Base-by-base conservation (phyloP, 2,329 filamentous ascomycete genomes). In the Epichloe amarillans region DNA sequence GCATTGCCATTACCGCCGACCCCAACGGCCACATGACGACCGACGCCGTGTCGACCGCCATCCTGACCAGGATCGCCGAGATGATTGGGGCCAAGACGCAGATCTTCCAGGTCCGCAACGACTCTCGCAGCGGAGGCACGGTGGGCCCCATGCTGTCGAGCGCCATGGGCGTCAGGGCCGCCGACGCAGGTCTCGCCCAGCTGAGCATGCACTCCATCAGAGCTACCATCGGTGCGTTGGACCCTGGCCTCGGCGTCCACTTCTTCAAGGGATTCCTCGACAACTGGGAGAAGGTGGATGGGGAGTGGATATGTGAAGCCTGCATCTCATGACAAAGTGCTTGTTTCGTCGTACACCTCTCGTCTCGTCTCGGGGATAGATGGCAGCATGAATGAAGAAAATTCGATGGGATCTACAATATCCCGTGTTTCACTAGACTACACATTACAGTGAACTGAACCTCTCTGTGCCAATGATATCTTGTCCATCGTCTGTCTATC, bases 21-120 rank as follows among this genome's bases (percentile, higher is more conserved):
- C 81, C 82, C 48, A 96, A 96, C 62, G 93, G 88, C 4, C 88
- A 97, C 70, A 95, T 96, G 87, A 95, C 91, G 3, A 96, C 91
- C 3, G 90, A 97, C 63, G 82, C 84, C 50, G 81, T 95, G 17
- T 93, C 86, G 11, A 86, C 87, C 4, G 82, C 88, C 4, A 79
- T 97, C 53, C 72, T 97, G 37, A 80, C 84, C 57, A 79, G 86
- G 26, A 79, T 94, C 39, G 90, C 88, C 7, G 82, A 89, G 58
- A 82, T 86, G 53, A 77, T 75, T 54, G 87, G 74, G 47, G 80
- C 80, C 51, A 80, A 76, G 46, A 75, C 94, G 50, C 93, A 97
- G 69, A 73, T 86, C 5, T 97, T 97, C 75, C 89, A 95, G 75
- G 97, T 97, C 64, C 75, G 93, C 52, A 98, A 97, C 64, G 93